Percentiles rank a stretch among this genome's conserved stretches.
Evolutionary conservation across 306 rosid genomes (phyloP).

Genomic region (Lupinus albus): DNA sequence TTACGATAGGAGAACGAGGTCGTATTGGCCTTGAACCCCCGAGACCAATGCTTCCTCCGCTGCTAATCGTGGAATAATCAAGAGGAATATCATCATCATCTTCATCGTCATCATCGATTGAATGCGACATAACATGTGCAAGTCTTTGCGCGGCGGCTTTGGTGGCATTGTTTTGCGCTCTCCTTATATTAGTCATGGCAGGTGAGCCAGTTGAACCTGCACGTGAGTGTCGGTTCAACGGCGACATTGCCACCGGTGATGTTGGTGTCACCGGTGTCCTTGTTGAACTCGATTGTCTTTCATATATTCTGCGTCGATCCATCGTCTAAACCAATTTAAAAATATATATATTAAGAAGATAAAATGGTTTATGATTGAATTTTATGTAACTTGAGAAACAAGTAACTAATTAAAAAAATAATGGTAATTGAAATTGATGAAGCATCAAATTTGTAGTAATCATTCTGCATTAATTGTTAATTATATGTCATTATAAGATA

Average conservation of each 20-base stretch:
- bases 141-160: slow-evolving; percentile 97
- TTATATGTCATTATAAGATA: too few relatives aligned
- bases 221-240: slow-evolving; percentile 55
- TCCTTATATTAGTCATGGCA: slow-evolving; percentile 47
- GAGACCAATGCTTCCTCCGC: slow-evolving; percentile 72
- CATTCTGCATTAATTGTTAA: too few relatives aligned
- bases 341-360: too few relatives aligned
- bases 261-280: slow-evolving; percentile 54
- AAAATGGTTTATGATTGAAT: too few relatives aligned
- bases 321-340: not conserved
- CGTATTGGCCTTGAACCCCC: slow-evolving; percentile 66
- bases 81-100: slow-evolving; percentile 68
- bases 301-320: slow-evolving; percentile 61
- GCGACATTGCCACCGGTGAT: slow-evolving; percentile 56
- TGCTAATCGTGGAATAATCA: slow-evolving; percentile 51
- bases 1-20: slow-evolving; percentile 70
- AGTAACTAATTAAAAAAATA: too few relatives aligned
- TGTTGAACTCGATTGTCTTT: slow-evolving; percentile 62
- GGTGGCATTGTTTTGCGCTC: slow-evolving; percentile 67
- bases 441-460: too few relatives aligned
- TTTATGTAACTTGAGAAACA: too few relatives aligned
- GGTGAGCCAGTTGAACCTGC: slow-evolving; percentile 53
- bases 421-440: too few relatives aligned
- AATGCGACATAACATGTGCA: slow-evolving; percentile 92
- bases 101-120: slow-evolving; percentile 49